Base-by-base conservation (phyloP, 345 rosid species). In the Viola odorata region DNA sequence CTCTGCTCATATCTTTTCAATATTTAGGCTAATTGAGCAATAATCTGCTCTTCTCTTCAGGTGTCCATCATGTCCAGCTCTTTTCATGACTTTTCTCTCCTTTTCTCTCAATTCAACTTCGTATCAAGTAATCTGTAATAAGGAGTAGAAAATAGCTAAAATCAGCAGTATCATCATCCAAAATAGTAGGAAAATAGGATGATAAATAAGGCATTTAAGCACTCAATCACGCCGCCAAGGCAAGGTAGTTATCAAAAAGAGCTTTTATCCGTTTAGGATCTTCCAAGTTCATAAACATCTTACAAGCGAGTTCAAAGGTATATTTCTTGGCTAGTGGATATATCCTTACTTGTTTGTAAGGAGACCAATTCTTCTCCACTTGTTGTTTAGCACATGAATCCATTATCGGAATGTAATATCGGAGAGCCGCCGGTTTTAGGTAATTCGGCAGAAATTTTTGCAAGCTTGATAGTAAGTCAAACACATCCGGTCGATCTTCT, bases 351-450 rank as follows among this genome's bases (percentile, higher is more conserved):
- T 73, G 49, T 4, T 65, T 17, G 50, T 78, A 63, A 48, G 60
- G 55, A 42, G 68, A 67, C 85, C 85, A 81, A 11, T 39, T 60
- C 0, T 42, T 57, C 5, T 39, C 63, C 12, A 75, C 70, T 37
- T 78, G 85, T 39, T 50, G 65, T 0, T 60, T 55, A 7, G 78
- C 73, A 7, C 75, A 58, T 16, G 45, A 50, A 51, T 78, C 82
- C 80, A 78, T 75, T 10, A 54, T 42, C 8, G 69, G 47, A 0
- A 78, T 59, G 13, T 78, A 75, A 4, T 68, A 58, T 15, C 53
- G 69, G 32, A 81, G 59, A 41, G 71, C 72, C 41, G 77, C 84
- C 0, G 84, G 80, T 37, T 77, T 81, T n/a, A n/a, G n/a, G n/a
- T n/a, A n/a, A n/a, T n/a, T n/a, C n/a, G n/a, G n/a, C 55, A 73